These are phyloP conservation scores for Coemansia sp. DNA, from an alignment of 192 early-diverging fungal species.

Conservation along the genomic window DNA sequence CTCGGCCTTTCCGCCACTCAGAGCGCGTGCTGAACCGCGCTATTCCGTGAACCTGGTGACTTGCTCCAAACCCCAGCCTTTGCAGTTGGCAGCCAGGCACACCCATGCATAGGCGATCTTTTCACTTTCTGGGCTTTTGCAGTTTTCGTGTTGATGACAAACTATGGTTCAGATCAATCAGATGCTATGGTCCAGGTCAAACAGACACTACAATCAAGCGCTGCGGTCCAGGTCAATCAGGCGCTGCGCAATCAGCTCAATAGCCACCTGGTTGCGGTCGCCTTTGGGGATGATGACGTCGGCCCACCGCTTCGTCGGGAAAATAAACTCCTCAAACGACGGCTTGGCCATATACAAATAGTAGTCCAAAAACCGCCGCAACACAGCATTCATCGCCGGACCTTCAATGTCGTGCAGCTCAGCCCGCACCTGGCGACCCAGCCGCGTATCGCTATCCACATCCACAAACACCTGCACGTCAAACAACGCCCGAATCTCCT, in stretches of 20 bases:
- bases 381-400: conserved; percentile 20
- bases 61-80: no score
- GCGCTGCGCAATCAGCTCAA: conserved; percentile 63
- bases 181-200: no score
- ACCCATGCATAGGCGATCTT: no score
- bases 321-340: conserved; percentile 84
- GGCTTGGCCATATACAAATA: conserved; percentile 83
- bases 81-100: no score
- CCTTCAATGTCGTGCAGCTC: conserved; percentile 24
- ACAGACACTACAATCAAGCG: neutral
- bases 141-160: no score
- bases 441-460: conserved; percentile 77
- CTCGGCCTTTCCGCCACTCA: neutral
- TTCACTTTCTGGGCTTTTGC: no score
- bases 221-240: conserved; percentile 42
- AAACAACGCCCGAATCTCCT: conserved; percentile 63
- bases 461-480: conserved; percentile 84
- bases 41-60: neutral
- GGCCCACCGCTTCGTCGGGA: conserved; percentile 74
- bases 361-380: conserved; percentile 63
- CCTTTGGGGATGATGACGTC: conserved; percentile 75
- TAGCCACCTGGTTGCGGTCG: conserved; percentile 61
- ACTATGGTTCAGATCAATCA: no score
- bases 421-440: conserved; percentile 51
- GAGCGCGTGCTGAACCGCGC: neutral